These are phyloP conservation scores for Basipetospora chlamydospora DNA, from an alignment of 2,329 filamentous ascomycete species.

Conservation along the genomic window DNA sequence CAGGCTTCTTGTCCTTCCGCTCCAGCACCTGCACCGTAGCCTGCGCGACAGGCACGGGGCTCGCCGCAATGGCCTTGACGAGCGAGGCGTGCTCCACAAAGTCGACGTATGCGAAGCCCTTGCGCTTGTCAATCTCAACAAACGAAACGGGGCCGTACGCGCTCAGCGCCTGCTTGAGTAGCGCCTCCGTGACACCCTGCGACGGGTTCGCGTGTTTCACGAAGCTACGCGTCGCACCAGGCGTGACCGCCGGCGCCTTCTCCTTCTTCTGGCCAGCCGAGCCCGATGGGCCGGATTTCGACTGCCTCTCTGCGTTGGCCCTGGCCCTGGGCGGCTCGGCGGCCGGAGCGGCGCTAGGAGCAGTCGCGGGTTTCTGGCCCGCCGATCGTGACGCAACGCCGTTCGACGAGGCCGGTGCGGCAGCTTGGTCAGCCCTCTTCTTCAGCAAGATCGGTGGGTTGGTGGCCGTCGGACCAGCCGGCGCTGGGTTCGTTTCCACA, in stretches of 20 bases:
- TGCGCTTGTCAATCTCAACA: constrained; percentile 88
- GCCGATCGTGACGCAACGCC: too few species aligned
- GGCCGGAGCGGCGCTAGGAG: constrained; percentile 10
- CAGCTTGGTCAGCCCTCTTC: constrained; percentile 21
- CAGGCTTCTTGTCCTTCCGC: constrained; percentile 47
- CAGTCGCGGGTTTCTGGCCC: constrained; percentile 6
- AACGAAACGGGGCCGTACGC: constrained; percentile 59
- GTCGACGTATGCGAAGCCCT: constrained; percentile 87
- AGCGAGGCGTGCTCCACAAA: constrained; percentile 62
- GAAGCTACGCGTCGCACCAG: constrained; percentile 51
- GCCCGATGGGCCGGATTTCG: constrained; percentile 10
- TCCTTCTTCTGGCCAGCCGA: constrained; percentile 19
- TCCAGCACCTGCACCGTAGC: constrained; percentile 80
- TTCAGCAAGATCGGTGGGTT: constrained; percentile 25
- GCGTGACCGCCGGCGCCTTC: constrained; percentile 15
- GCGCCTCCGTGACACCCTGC: constrained; percentile 75
- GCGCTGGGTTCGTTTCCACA: constrained; percentile 13
- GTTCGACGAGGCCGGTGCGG: constrained; percentile 10
- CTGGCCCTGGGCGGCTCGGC: constrained; percentile 10
- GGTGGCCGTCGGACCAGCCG: constrained; percentile 8
- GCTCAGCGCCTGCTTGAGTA: constrained; percentile 61
- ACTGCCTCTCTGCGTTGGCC: constrained; percentile 9
- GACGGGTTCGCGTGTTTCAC: constrained; percentile 76
- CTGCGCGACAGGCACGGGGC: constrained; percentile 69
- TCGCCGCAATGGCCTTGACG: constrained; percentile 65